Conservation (phyloP, 805 yeast genomes). For the Metschnikowia gelsemii region DNA sequence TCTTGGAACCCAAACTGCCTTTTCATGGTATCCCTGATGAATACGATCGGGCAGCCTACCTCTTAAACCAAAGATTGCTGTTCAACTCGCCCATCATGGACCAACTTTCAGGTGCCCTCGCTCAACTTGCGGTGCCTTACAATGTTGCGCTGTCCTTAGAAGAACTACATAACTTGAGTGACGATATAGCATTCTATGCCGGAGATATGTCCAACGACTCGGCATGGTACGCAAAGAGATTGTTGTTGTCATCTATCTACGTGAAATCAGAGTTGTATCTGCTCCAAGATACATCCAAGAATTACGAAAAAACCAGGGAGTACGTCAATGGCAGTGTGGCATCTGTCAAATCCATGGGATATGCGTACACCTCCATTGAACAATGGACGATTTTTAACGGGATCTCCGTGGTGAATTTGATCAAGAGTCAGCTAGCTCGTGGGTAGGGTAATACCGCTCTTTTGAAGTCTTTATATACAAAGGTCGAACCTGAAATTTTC, state of each 20-base stretch:
- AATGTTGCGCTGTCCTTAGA: slow-evolving; percentile 56
- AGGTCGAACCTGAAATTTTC: background rate
- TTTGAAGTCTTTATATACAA: background rate
- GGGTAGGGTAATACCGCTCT: slow-evolving; percentile 38
- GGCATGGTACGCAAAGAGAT: slow-evolving; percentile 90
- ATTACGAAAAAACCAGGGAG: slow-evolving; percentile 54
- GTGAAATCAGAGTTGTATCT: slow-evolving; percentile 75
- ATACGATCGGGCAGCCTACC: slow-evolving; percentile 42
- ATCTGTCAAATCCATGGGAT: slow-evolving; percentile 54
- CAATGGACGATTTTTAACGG: slow-evolving; percentile 77
- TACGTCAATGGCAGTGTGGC: slow-evolving; percentile 63
- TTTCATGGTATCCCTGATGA: slow-evolving; percentile 34
- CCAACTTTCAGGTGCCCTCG: slow-evolving; percentile 51
- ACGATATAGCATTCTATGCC: slow-evolving; percentile 77
- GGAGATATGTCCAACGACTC: slow-evolving; percentile 80
- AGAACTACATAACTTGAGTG: slow-evolving; percentile 73
- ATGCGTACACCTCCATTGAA: slow-evolving; percentile 60
- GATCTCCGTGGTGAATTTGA: slow-evolving; percentile 61
- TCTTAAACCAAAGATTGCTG: slow-evolving; percentile 50
- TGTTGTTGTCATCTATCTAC: slow-evolving; percentile 66
- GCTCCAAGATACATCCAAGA: slow-evolving; percentile 67
- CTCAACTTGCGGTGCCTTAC: slow-evolving; percentile 63
- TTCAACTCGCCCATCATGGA: slow-evolving; percentile 50
- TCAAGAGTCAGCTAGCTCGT: slow-evolving; percentile 66
- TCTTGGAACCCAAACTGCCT: slow-evolving; percentile 22